Percentiles rank a stretch among this genome's conserved stretches.
phyloP scores from a whole-genome alignment of 345 rosid species.

The Clarkia xantiana region DNA sequence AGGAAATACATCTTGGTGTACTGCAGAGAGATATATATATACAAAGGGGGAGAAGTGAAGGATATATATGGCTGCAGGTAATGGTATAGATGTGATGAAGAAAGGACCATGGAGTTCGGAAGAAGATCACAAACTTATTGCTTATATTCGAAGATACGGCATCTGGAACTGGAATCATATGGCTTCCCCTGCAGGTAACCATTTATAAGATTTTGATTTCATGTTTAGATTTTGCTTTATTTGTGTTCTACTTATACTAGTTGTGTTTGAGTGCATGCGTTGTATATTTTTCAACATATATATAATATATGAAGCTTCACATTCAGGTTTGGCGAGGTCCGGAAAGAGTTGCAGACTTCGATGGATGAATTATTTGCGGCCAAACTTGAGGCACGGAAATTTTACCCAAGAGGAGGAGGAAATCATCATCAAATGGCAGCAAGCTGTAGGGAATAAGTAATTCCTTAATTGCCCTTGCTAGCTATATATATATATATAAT shows the following conservation, averaged over 20 bases:
- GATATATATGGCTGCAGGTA: too few species aligned
- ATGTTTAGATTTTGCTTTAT: too few species aligned
- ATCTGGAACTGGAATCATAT: constrained; percentile 15
- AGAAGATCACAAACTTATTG: constrained; percentile 9
- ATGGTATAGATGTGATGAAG: not conserved
- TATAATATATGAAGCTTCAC: too few species aligned
- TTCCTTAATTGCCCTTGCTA: too few species aligned
- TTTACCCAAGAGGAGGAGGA: constrained; percentile 13
- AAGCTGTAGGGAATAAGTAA: constrained; percentile 10
- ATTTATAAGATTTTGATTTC: not conserved
- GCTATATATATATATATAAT: not conserved
- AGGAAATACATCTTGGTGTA: too few species aligned
- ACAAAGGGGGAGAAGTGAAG: too few species aligned
- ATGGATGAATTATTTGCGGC: constrained; percentile 15
- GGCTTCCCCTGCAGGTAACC: constrained; percentile 2
- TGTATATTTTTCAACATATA: too few species aligned
- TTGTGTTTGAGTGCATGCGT: too few species aligned
- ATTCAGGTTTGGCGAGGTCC: constrained; percentile 9
- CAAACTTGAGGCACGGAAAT: constrained; percentile 12
- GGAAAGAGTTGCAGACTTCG: constrained; percentile 20
- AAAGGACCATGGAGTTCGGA: constrained; percentile 9
- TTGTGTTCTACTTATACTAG: too few species aligned
- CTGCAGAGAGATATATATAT: too few species aligned
- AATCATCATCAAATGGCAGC: constrained; percentile 7
- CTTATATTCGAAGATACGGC: constrained; percentile 7